Percentiles rank a stretch among this genome's conserved stretches.
Evolutionary conservation across 2,329 filamentous ascomycete species (phyloP).

Genomic region (Dactylellina cionopaga): DNA sequence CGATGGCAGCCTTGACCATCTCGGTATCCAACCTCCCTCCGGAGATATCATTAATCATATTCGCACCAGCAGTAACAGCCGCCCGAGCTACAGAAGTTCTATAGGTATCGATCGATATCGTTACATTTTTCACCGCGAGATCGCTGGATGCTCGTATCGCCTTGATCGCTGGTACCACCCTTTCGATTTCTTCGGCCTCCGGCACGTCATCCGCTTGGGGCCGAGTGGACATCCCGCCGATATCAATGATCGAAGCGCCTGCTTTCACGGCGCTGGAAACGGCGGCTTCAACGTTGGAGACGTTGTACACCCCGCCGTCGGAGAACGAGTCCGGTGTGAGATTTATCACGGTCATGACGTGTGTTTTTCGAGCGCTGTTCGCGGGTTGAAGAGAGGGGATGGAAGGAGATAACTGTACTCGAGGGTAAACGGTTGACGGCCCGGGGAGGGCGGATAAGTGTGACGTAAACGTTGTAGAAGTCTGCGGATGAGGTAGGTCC

Average conservation of each 20-base stretch:
- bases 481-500: constrained; percentile 55
- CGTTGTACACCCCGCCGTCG: constrained; percentile 76
- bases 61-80: constrained; percentile 80
- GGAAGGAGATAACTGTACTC: constrained; percentile 66
- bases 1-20: constrained; percentile 84
- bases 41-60: constrained; percentile 95
- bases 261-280: constrained; percentile 71
- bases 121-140: constrained; percentile 63
- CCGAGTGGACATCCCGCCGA: constrained; percentile 92
- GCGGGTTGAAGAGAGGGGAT: constrained; percentile 69
- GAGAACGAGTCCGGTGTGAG: constrained; percentile 97
- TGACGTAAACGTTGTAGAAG: constrained; percentile 55
- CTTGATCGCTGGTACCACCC: constrained; percentile 81
- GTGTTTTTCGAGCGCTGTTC: constrained; percentile 70
- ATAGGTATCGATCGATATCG: constrained; percentile 87
- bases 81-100: constrained; percentile 81
- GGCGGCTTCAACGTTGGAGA: constrained; percentile 67
- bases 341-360: constrained; percentile 94
- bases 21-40: constrained; percentile 79
- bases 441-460: constrained; percentile 54
- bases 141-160: constrained; percentile 74
- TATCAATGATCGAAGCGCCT: constrained; percentile 86
- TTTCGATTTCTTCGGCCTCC: constrained; percentile 76
- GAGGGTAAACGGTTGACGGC: constrained; percentile 62
- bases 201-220: constrained; percentile 77